These are phyloP conservation scores for Globisporangium takayamanum DNA, from an alignment of 352 stramenopile genomes.

Conservation along the genomic window DNA sequence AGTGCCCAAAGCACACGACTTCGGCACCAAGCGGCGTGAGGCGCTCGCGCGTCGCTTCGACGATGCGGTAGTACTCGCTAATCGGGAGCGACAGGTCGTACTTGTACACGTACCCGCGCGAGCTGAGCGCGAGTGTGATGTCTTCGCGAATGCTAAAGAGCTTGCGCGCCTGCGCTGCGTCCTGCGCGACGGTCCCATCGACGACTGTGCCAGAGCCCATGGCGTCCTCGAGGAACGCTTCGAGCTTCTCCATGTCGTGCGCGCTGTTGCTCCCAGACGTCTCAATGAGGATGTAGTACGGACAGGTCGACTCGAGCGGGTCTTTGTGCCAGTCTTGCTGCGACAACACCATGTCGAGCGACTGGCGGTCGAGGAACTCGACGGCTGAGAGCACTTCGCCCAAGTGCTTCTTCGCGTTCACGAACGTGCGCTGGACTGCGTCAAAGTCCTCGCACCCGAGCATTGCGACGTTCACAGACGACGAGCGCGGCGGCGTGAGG, in stretches of 20 bases:
- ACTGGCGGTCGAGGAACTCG: conserved; percentile 93
- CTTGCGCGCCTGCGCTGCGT: conserved; percentile 84
- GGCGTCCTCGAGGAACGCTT: conserved; percentile 75
- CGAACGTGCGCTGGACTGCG: conserved; percentile 72
- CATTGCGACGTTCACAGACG: conserved; percentile 84
- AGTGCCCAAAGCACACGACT: conserved; percentile 90
- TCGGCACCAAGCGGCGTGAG: conserved; percentile 39
- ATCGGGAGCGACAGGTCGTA: conserved; percentile 96
- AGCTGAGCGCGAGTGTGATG: conserved; percentile 85
- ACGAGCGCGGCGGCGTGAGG: conserved; percentile 56
- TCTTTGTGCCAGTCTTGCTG: conserved; percentile 70
- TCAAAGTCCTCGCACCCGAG: conserved; percentile 89
- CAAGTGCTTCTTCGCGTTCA: conserved; percentile 82
- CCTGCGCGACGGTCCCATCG: conserved; percentile 91
- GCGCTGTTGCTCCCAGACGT: conserved; percentile 88
- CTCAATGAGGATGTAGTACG: conserved; percentile 95
- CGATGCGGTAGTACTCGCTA: conserved; percentile 88
- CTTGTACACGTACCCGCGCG: conserved; percentile 94
- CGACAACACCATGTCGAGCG: conserved; percentile 82
- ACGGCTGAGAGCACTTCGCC: conserved; percentile 94
- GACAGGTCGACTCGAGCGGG: conserved; percentile 48
- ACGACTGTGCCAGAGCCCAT: conserved; percentile 67
- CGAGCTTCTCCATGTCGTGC: conserved; percentile 92
- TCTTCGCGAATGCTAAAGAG: conserved; percentile 95
- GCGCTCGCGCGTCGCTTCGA: conserved; percentile 61